Percentiles rank a stretch among this genome's conserved stretches.
Conservation (phyloP, 176 grass and related monocot species). For the Ensete glaucum region DNA sequence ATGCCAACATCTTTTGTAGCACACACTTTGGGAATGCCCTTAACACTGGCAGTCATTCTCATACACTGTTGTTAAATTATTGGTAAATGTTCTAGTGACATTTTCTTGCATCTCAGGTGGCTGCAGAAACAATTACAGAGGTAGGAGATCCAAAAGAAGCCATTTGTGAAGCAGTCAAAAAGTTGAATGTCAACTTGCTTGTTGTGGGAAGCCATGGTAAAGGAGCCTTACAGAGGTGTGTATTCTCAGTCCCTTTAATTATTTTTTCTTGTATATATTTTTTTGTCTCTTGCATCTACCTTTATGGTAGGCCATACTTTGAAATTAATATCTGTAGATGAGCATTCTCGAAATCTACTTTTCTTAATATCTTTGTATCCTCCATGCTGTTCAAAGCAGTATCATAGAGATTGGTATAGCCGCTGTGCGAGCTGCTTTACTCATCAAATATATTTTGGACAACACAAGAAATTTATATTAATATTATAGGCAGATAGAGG, state of each 20-base stretch:
- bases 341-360: background rate
- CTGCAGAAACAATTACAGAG: constrained; percentile 38
- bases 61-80: background rate
- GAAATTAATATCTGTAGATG: background rate
- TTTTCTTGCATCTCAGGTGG: constrained; percentile 25
- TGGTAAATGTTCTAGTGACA: background rate
- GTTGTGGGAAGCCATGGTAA: constrained; percentile 58
- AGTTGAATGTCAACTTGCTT: constrained; percentile 47
- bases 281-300: background rate
- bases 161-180: constrained; percentile 50
- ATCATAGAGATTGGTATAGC: background rate
- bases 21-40: too few relatives aligned
- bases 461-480: background rate
- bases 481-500: background rate
- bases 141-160: constrained; percentile 62
- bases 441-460: background rate
- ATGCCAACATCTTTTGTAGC: too few relatives aligned
- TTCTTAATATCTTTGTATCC: background rate
- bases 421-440: background rate
- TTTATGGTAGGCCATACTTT: background rate
- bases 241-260: background rate
- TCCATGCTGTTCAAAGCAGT: background rate
- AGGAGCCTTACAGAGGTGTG: constrained; percentile 48
- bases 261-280: background rate
- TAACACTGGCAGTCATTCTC: background rate